A percentile compares a stretch with the other conserved stretches of the same genome.
These are phyloP conservation scores for Phoenix dactylifera DNA, from an alignment of 176 grass and related monocot species.

Conservation along the genomic window DNA sequence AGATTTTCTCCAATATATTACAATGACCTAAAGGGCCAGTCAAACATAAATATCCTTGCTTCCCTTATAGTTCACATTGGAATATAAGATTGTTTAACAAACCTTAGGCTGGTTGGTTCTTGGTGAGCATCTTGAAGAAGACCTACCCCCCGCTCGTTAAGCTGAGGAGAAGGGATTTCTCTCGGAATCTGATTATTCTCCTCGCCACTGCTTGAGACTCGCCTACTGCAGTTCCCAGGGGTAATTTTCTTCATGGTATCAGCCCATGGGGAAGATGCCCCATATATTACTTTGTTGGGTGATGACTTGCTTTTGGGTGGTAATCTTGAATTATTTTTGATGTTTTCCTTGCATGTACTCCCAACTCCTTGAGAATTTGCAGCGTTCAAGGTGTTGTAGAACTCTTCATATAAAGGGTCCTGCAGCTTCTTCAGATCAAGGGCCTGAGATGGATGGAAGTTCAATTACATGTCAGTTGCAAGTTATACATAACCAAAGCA, in stretches of 20 bases:
- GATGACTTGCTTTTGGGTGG: slow-evolving; percentile 58
- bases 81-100: slow-evolving; percentile 4
- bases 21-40: too few species aligned
- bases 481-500: too few species aligned
- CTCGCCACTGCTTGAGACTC: slow-evolving; percentile 35
- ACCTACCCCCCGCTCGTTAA: slow-evolving; percentile 44
- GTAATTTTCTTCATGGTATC: slow-evolving; percentile 40
- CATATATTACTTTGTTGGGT: slow-evolving; percentile 41
- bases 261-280: slow-evolving; percentile 26
- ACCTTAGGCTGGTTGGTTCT: slow-evolving; percentile 54
- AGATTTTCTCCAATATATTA: too few species aligned
- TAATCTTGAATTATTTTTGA: slow-evolving; percentile 45
- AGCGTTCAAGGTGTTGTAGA: slow-evolving; percentile 74
- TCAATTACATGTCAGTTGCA: too few species aligned
- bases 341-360: slow-evolving; percentile 52
- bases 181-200: slow-evolving; percentile 51
- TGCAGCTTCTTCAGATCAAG: slow-evolving; percentile 97
- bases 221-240: slow-evolving; percentile 57
- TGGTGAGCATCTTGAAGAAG: slow-evolving; percentile 39
- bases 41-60: too few species aligned
- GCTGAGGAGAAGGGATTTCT: slow-evolving; percentile 72
- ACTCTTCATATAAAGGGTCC: slow-evolving; percentile 89
- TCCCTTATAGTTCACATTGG: not conserved
- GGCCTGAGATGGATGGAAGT: slow-evolving; percentile 33
- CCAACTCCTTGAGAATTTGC: slow-evolving; percentile 37